Evolutionary conservation across 2,329 filamentous ascomycete genomes (phyloP).

Genomic region (Nigrospora osmanthi): DNA sequence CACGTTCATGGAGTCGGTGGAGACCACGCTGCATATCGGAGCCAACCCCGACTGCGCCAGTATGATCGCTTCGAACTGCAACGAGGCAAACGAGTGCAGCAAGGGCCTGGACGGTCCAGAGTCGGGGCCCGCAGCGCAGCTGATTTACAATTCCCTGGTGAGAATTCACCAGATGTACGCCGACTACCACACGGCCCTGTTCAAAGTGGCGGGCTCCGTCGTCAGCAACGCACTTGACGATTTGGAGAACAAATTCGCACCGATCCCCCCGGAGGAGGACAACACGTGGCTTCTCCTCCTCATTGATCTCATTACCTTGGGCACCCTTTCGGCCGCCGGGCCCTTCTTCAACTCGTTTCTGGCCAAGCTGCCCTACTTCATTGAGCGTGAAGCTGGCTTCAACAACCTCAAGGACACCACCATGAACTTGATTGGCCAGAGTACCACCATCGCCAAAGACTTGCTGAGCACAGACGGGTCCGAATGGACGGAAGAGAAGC

Average conservation of each 20-base stretch:
- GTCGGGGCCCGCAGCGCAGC: slow-evolving; percentile 8
- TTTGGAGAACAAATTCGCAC: slow-evolving; percentile 19
- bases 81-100: not conserved
- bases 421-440: slow-evolving; percentile 15
- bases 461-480: slow-evolving; percentile 2
- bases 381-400: not conserved
- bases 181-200: slow-evolving; percentile 6
- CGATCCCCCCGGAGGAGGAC: slow-evolving; percentile 12
- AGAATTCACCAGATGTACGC: slow-evolving; percentile 8
- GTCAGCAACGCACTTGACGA: slow-evolving; percentile 9
- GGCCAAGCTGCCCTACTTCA: slow-evolving; percentile 11
- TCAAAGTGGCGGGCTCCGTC: slow-evolving; percentile 6
- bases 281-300: slow-evolving; percentile 19
- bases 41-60: too few species aligned
- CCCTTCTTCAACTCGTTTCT: slow-evolving; percentile 19
- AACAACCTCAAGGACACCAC: slow-evolving; percentile 18
- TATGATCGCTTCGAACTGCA: slow-evolving; percentile 3
- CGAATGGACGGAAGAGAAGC: slow-evolving; percentile 15
- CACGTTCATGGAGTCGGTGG: slow-evolving; percentile 9
- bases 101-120: not conserved
- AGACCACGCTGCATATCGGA: not conserved
- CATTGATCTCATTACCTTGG: slow-evolving; percentile 20
- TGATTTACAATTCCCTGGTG: slow-evolving; percentile 12
- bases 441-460: slow-evolving; percentile 18
- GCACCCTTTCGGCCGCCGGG: slow-evolving; percentile 11